Base-by-base conservation (phyloP, 164 flowering plant species). In the Vitis amurensis region DNA sequence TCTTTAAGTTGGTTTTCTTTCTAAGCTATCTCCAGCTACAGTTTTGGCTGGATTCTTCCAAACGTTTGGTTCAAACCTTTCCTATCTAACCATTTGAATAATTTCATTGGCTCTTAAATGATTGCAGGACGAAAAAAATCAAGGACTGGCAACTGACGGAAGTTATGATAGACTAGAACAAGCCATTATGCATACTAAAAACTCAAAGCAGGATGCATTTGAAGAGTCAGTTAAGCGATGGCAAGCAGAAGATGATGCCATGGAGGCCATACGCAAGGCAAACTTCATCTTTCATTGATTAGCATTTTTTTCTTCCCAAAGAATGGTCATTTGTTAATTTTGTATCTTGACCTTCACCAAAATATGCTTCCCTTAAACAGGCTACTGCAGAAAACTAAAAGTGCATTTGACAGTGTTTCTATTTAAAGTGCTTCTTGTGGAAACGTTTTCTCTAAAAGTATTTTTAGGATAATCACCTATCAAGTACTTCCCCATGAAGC, bases 231-330 rank as follows among this genome's bases (percentile, higher is more conserved):
- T 69, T 37, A 74, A 71, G 57, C 58, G 71, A 64, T 68, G 81
- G 82, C 72, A 73, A 61, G 82, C 77, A 58, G 83, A 79, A 69
- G 83, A 82, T 19, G 62, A 74, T 73, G 72, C 76, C 17, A 63
- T 66, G 73, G 84, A 81, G 76, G 84, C 84, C 59, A 61, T 62
- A 57, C 67, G 63, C 68, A 75, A 82, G 83, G 86, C 67, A 71
- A 63, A 47, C 6, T 16, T 12, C 53, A 19, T 65, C n/a, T 67
- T 51, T 49, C 47, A 29, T 29, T 37, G 3, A 17, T 14, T 37
- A 19, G 11, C 19, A 30, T 3, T 65, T 29, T 47, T 63, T 14
- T 14, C 49, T 15, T 8, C 3, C 50, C 61, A 23, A 19, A 59
- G 11, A 37, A 30, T 59, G 7, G 44, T 37, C 44, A 37, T 37